Base-by-base conservation (phyloP, 495 filamentous ascomycete species). In the Penicilliopsis zonata region DNA sequence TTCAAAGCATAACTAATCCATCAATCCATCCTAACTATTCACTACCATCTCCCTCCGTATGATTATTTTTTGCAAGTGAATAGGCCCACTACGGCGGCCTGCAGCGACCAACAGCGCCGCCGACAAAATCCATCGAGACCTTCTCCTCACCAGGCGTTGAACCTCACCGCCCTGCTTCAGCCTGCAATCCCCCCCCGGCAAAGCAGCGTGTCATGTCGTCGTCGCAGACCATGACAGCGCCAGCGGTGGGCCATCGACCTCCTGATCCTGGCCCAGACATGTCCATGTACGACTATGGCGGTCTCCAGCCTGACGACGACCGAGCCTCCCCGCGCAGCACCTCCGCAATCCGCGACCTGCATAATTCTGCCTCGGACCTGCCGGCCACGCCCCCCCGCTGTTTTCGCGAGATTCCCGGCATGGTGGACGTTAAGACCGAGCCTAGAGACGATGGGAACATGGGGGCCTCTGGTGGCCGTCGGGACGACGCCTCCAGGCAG, bases 211-310 rank as follows among this genome's bases (percentile, higher is more conserved):
- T 63, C 56, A 62, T 69, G 57, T 67, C 62, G 50, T 61, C 55
- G 37, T 71, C 65, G 52, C 65, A 67, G 58, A 70, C 64, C 62
- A 70, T 71, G 57, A 70, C 59, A 53, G 62, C 62, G 57, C 60
- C 62, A 58, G 57, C 60, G 51, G 53, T 67, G 57, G 59, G 59
- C 50, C 62, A 64, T 62, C 61, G 57, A 41, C 61, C 61, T 46
- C 57, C 59, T 49, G 59, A 66, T 48, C 49, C 59, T 51, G 60
- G 56, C 32, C 50, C 50, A 30, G 48, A 57, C 41, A 51, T 47
- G 46, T 59, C 60, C 33, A 37, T 49, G 43, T 59, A 61, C 47
- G 58, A 61, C 37, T 59, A 61, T 53, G 44, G 49, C 39, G 43
- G 42, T 37, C 46, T 58, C 18, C 58, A 53, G 27, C 36, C 51